Base-by-base conservation (phyloP, 2,329 filamentous ascomycete species). In the Penicillium fuscoglaucum region DNA sequence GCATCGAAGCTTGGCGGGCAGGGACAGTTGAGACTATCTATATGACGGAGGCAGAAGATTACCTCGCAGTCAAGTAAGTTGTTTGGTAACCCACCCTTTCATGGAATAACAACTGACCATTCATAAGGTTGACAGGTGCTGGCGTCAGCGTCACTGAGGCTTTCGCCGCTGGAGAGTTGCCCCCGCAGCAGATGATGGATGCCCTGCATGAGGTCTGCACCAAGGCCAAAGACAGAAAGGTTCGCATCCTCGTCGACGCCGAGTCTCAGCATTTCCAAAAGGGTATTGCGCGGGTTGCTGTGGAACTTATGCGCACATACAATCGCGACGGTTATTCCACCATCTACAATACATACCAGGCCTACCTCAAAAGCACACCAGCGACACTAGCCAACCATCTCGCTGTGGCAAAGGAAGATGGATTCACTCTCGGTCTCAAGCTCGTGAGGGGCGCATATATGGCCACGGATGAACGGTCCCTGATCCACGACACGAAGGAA, bases 201-300 rank as follows among this genome's bases (percentile, higher is more conserved):
- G 88, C 90, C 15, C 90, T 96, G 61, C 84, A 90, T 64, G 80
- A 85, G 49, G 87, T 96, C 63, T 96, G 91, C 76, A 55, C 28
- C 17, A 62, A 60, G 29, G 68, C 65, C 48, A 82, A 84, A 2
- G 78, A 84, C 39, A 86, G 87, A 52, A 85, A 87, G 26, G 85
- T 96, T 3, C 83, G 85, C 3, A 82, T 97, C 1, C 84, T 96
- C 2, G 91, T 96, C 61, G 91, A 96, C 62, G 93, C 91, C 1
- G 93, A 97, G 76, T 91, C 96, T 74, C 87, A 88, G 57, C 83
- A 84, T 55, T 83, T 95, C 31, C 90, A 96, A 76, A 79, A 83
- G 6, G 91, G 91, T 8, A 93, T 96, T 61, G 88, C 95, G 71
- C 83, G 85, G 65, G 93, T 91, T 89, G 90, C 88, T 6, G 75